phyloP scores from a whole-genome alignment of 2,329 filamentous ascomycete genomes.

The Cadophora gregata region DNA sequence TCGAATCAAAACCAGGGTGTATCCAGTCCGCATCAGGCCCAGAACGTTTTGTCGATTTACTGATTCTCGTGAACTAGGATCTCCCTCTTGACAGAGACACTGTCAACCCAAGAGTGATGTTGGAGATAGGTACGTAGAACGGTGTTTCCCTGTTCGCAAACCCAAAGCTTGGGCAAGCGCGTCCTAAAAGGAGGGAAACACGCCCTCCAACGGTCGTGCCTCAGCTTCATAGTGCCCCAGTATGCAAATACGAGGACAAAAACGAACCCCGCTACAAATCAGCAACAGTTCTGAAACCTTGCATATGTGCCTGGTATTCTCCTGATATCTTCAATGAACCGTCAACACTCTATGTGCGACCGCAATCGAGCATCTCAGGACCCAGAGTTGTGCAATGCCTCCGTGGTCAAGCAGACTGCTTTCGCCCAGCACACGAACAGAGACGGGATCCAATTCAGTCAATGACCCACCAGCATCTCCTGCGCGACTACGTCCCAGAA shows the following conservation, averaged over 20 bases:
- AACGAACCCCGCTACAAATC: conserved; percentile 14
- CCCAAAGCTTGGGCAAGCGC: conserved; percentile 12
- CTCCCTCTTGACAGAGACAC: not conserved
- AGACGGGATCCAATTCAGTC: conserved; percentile 27
- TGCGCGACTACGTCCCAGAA: conserved; percentile 32
- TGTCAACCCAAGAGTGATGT: not conserved
- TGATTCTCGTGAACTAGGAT: not conserved
- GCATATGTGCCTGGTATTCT: conserved; percentile 14
- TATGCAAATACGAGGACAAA: conserved; percentile 13
- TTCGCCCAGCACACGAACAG: conserved; percentile 39
- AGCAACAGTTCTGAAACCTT: conserved; percentile 18
- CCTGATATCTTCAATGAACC: conserved; percentile 33
- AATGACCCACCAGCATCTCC: conserved; percentile 30
- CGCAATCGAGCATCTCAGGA: conserved; percentile 24
- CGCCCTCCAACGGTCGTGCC: conserved; percentile 1
- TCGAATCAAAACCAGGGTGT: conserved; percentile 26
- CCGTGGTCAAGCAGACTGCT: conserved; percentile 43
- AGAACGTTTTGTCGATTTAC: conserved; percentile 1
- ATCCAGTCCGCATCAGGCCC: conserved; percentile 22
- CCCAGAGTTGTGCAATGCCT: conserved; percentile 41
- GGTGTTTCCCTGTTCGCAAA: not conserved
- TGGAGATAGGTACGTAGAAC: not conserved
- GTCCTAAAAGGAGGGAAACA: not conserved
- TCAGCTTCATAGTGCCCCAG: conserved; percentile 9
- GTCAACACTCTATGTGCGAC: conserved; percentile 29